Conservation (phyloP, 768 basidiomycete species). For the Krasilnikovozyma curviuscula region DNA sequence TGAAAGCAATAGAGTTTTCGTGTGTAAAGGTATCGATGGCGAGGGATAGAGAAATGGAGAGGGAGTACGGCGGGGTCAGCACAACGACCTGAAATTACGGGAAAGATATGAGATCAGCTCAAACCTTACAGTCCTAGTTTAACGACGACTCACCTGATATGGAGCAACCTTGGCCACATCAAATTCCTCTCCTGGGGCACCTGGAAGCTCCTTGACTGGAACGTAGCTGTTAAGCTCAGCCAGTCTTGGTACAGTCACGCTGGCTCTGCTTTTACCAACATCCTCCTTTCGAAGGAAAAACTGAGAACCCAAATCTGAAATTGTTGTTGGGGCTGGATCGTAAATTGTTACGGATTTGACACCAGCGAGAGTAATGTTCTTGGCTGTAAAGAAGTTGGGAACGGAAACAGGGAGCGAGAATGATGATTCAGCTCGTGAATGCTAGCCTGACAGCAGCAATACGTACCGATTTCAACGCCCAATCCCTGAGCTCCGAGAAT, state of each 20-base stretch:
- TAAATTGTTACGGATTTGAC: slow-evolving; percentile 93
- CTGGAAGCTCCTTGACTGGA: slow-evolving; percentile 71
- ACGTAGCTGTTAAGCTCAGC: slow-evolving; percentile 93
- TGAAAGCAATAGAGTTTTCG: slow-evolving; percentile 69
- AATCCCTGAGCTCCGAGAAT: slow-evolving; percentile 80
- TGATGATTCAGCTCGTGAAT: too few species aligned
- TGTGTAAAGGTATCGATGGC: slow-evolving; percentile 89
- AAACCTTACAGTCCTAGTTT: not conserved
- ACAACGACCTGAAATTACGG: too few species aligned
- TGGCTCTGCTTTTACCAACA: slow-evolving; percentile 68
- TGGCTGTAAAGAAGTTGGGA: slow-evolving; percentile 37
- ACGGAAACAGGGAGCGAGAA: not conserved
- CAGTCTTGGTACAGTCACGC: slow-evolving; percentile 66
- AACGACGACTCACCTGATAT: slow-evolving; percentile 50
- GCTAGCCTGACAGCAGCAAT: not conserved
- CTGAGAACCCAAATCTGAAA: slow-evolving; percentile 86
- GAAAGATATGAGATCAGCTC: too few species aligned
- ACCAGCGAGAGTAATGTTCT: slow-evolving; percentile 84
- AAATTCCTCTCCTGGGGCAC: slow-evolving; percentile 54
- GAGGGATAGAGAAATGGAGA: slow-evolving; percentile 27
- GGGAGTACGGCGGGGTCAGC: not conserved
- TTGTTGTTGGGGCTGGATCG: slow-evolving; percentile 68
- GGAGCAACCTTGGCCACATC: slow-evolving; percentile 60
- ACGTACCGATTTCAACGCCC: slow-evolving; percentile 80
- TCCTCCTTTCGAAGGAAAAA: slow-evolving; percentile 84